Percentiles rank a stretch among this genome's conserved stretches.
These are phyloP conservation scores for Peronospora tabacina DNA, from an alignment of 352 stramenopile genomes.

Conservation along the genomic window DNA sequence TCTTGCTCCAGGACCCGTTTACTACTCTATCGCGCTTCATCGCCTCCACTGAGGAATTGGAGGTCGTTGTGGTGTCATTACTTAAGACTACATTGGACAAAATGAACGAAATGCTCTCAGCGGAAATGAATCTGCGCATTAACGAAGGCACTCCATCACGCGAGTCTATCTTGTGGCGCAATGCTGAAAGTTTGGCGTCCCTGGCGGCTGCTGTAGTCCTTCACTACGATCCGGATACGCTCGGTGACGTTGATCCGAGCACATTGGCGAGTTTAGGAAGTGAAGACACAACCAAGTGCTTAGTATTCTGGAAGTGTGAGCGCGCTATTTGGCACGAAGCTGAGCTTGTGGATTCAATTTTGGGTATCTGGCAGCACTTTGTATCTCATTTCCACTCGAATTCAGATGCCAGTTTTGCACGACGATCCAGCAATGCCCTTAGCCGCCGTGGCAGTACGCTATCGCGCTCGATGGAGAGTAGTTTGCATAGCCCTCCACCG, in stretches of 20 bases:
- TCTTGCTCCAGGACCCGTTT: conserved; percentile 73
- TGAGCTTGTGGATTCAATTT: conserved; percentile 65
- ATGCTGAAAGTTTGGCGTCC: conserved; percentile 69
- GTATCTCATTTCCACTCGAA: conserved; percentile 63
- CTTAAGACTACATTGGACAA: conserved; percentile 69
- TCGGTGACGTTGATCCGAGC: conserved; percentile 47
- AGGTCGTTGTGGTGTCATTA: conserved; percentile 63
- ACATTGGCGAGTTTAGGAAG: conserved; percentile 10
- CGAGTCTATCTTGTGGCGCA: conserved; percentile 71
- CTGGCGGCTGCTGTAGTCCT: conserved; percentile 67
- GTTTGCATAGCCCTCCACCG: conserved; percentile 44
- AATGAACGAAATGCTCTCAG: conserved; percentile 67
- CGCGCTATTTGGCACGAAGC: conserved; percentile 65
- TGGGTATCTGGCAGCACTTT: conserved; percentile 78
- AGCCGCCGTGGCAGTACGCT: conserved; percentile 21
- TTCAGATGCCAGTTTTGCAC: conserved; percentile 68
- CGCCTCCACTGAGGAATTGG: conserved; percentile 45
- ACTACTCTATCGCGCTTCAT: conserved; percentile 63
- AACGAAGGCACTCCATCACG: conserved; percentile 57
- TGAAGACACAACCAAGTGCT: conserved; percentile 21
- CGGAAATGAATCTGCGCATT: conserved; percentile 56
- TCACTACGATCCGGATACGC: conserved; percentile 73
- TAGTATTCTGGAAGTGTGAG: conserved; percentile 75
- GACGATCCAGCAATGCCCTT: conserved; percentile 42
- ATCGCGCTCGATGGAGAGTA: conserved; percentile 21